phyloP scores from a whole-genome alignment of 2,329 filamentous ascomycete genomes.

The Beauveria asiatica region DNA sequence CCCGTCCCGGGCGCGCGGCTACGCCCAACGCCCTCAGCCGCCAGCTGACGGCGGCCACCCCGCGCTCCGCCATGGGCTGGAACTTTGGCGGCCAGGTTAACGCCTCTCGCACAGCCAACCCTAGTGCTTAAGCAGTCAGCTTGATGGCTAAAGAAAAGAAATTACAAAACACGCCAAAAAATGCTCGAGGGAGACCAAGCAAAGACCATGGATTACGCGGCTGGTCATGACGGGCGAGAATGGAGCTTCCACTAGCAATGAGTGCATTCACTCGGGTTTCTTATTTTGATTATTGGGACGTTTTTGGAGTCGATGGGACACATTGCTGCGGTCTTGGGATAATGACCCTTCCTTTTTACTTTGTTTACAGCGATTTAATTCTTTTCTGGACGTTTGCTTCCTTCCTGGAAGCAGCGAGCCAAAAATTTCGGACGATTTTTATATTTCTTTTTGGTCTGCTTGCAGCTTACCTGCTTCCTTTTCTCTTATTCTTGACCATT shows the following conservation, averaged over 20 bases:
- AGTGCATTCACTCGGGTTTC: not conserved
- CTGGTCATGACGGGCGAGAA: not conserved
- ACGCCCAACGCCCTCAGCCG: conserved; percentile 12
- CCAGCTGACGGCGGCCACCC: conserved; percentile 9
- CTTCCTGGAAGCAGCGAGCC: not conserved
- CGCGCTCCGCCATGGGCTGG: conserved; percentile 4
- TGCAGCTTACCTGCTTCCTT: not conserved
- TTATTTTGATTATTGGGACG: not conserved
- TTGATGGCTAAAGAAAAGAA: not conserved
- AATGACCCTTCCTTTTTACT: not conserved
- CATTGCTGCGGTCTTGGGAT: conserved; percentile 3
- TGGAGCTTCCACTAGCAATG: not conserved
- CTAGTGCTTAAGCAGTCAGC: not conserved
- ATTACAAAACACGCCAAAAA: conserved; percentile 11
- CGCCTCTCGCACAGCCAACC: not conserved
- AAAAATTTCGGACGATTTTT: not conserved
- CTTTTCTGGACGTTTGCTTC: not conserved
- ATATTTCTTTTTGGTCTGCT: not conserved
- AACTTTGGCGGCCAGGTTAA: not conserved
- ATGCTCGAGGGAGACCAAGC: not conserved
- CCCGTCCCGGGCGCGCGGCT: conserved; percentile 9
- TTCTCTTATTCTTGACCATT: not conserved
- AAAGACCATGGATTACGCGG: not conserved
- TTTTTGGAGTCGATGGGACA: conserved; percentile 4
- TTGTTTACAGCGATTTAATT: not conserved